A percentile compares a stretch with the other conserved stretches of the same genome.
phyloP scores from a whole-genome alignment of 2,329 filamentous ascomycete genomes.

The Macrophomina pseudophaseolina region DNA sequence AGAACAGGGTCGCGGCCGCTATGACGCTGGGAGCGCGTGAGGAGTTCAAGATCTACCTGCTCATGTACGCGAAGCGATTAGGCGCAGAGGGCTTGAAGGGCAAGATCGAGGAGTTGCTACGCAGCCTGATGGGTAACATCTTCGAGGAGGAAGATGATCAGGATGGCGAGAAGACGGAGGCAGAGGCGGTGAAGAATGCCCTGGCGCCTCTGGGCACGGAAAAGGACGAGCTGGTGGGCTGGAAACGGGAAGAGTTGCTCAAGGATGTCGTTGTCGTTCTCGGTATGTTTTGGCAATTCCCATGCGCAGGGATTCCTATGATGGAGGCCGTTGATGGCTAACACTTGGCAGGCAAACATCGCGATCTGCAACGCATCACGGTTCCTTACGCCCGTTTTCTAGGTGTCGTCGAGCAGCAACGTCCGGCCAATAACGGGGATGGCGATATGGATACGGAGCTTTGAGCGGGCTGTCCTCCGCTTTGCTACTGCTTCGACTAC shows the following conservation, averaged over 20 bases:
- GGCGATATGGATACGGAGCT: constrained; percentile 24
- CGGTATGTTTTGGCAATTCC: constrained; percentile 62
- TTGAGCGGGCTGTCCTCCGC: neutral
- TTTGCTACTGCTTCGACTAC: neutral
- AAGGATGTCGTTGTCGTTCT: constrained; percentile 92
- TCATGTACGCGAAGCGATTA: constrained; percentile 96
- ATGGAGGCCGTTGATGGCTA: neutral
- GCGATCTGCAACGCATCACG: constrained; percentile 91
- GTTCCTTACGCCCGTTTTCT: constrained; percentile 83
- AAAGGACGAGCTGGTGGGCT: constrained; percentile 79
- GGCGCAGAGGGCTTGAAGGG: constrained; percentile 84
- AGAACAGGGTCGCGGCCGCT: constrained; percentile 91
- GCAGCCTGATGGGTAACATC: constrained; percentile 76
- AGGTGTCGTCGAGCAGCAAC: constrained; percentile 31
- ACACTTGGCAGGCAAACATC: constrained; percentile 75
- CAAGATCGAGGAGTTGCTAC: constrained; percentile 92
- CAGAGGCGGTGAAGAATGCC: constrained; percentile 5
- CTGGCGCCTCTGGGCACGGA: constrained; percentile 56
- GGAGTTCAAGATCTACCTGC: constrained; percentile 92
- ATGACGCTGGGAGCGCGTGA: constrained; percentile 83
- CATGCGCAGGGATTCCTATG: constrained; percentile 40
- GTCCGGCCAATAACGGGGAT: neutral
- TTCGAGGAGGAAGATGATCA: constrained; percentile 58
- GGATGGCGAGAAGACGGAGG: constrained; percentile 46
- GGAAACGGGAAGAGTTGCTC: constrained; percentile 84